A percentile compares a stretch with the other conserved stretches of the same genome.
Conservation (phyloP, 2,329 filamentous ascomycete genomes). For the Metarhizium brunneum region DNA sequence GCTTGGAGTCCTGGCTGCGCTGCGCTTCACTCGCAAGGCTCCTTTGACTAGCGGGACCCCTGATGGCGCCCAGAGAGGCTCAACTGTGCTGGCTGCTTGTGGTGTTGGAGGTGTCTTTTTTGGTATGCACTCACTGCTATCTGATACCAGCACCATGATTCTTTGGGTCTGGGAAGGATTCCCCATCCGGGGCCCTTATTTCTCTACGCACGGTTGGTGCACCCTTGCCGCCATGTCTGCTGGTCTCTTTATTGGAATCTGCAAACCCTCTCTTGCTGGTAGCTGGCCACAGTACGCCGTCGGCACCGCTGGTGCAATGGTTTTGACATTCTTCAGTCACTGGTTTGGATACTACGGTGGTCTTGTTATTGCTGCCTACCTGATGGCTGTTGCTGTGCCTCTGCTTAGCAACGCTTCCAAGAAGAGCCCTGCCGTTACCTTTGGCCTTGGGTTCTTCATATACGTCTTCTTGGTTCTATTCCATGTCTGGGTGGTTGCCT, state of each 20-base stretch:
- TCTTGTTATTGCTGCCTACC: slow-evolving; percentile 64
- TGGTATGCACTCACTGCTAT: slow-evolving; percentile 81
- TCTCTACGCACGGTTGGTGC: slow-evolving; percentile 81
- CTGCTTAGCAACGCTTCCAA: slow-evolving; percentile 68
- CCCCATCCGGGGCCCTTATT: slow-evolving; percentile 77
- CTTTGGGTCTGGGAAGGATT: slow-evolving; percentile 97
- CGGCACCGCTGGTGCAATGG: slow-evolving; percentile 68
- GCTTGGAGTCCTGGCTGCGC: slow-evolving; percentile 64
- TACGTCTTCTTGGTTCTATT: slow-evolving; percentile 96
- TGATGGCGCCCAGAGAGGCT: slow-evolving; percentile 44
- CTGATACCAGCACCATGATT: slow-evolving; percentile 98
- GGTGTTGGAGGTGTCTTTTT: slow-evolving; percentile 82
- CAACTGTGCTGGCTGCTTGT: slow-evolving; percentile 60
- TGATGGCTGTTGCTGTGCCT: slow-evolving; percentile 69
- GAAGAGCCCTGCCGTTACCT: slow-evolving; percentile 68
- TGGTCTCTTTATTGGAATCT: slow-evolving; percentile 69
- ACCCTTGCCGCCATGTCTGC: slow-evolving; percentile 81
- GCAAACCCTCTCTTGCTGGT: slow-evolving; percentile 58
- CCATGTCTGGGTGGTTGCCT: slow-evolving; percentile 97
- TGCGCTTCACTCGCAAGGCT: slow-evolving; percentile 63
- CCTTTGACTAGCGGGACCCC: slow-evolving; percentile 34
- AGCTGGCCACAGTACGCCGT: slow-evolving; percentile 74
- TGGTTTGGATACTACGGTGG: slow-evolving; percentile 90
- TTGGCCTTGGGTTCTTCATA: slow-evolving; percentile 79
- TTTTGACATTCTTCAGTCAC: slow-evolving; percentile 67